Evolutionary conservation across 2,329 filamentous ascomycete species (phyloP).

Genomic region (Pseudogymnoascus sp.): DNA sequence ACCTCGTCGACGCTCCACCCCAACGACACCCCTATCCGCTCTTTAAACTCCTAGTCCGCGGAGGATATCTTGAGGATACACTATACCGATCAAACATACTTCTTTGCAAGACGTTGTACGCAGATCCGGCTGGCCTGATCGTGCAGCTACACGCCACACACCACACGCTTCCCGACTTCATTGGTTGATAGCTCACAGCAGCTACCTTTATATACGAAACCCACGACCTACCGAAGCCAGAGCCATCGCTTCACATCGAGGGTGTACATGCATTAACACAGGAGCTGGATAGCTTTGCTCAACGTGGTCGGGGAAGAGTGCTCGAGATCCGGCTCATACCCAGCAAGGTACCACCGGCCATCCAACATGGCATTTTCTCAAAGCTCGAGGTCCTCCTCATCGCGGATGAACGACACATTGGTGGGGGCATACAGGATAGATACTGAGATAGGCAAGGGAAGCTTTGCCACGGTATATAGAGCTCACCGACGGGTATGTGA

Average conservation of each 20-base stretch:
- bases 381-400: constrained; percentile 33
- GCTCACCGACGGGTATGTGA: constrained; percentile 71
- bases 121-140: constrained; percentile 8
- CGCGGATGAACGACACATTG: constrained; percentile 32
- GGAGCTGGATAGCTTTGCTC: background rate
- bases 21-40: background rate
- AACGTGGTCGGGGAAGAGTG: constrained; percentile 8
- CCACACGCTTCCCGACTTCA: background rate
- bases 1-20: background rate
- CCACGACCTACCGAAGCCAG: background rate
- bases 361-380: constrained; percentile 32
- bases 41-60: background rate
- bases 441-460: constrained; percentile 91
- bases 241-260: constrained; percentile 1
- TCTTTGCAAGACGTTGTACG: constrained; percentile 7
- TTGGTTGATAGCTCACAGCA: constrained; percentile 7
- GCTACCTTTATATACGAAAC: constrained; percentile 7
- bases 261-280: constrained; percentile 5
- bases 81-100: background rate
- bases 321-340: background rate
- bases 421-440: constrained; percentile 71
- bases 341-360: constrained; percentile 10
- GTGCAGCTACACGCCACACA: constrained; percentile 2
- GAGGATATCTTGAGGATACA: background rate
- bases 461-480: constrained; percentile 92